Percentiles rank a stretch among this genome's conserved stretches.
Conservation (phyloP, 306 rosid species). For the Cucurbita argyrosperma region DNA sequence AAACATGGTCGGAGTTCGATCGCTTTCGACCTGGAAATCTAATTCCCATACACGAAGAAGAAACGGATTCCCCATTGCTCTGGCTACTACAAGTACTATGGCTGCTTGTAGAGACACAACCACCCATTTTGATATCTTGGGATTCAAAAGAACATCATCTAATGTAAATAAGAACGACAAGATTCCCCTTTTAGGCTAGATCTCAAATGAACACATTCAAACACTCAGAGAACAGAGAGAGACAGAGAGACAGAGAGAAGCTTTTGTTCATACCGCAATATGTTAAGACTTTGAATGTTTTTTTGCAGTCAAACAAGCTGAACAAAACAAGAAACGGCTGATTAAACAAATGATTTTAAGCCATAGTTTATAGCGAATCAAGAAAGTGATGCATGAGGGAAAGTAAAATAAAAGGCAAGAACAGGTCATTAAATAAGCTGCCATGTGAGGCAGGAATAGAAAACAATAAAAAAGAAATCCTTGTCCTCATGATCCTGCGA, state of each 20-base stretch:
- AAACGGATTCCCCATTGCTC: constrained; percentile 56
- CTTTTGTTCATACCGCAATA: constrained; percentile 6
- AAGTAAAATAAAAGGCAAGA: not conserved
- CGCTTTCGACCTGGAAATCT: constrained; percentile 35
- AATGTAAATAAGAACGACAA: constrained; percentile 8
- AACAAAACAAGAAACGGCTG: constrained; percentile 29
- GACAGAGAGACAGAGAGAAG: constrained; percentile 12
- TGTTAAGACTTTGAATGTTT: not conserved
- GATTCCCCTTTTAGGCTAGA: constrained; percentile 26
- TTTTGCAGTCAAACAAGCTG: constrained; percentile 44
- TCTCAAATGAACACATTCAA: constrained; percentile 36
- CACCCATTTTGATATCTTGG: constrained; percentile 53
- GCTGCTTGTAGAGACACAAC: constrained; percentile 78
- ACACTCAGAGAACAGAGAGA: not conserved
- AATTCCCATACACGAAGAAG: constrained; percentile 37
- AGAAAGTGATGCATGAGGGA: constrained; percentile 12
- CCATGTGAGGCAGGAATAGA: constrained; percentile 39
- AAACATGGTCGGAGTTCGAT: constrained; percentile 52
- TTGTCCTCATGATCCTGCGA: constrained; percentile 11
- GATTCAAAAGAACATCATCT: constrained; percentile 36
- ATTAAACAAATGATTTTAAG: constrained; percentile 25
- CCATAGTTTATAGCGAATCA: constrained; percentile 18
- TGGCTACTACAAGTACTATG: constrained; percentile 58
- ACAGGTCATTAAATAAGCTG: constrained; percentile 5
- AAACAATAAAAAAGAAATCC: constrained; percentile 36